phyloP scores from a whole-genome alignment of 2,329 filamentous ascomycete species.

The Capronia coronata region DNA sequence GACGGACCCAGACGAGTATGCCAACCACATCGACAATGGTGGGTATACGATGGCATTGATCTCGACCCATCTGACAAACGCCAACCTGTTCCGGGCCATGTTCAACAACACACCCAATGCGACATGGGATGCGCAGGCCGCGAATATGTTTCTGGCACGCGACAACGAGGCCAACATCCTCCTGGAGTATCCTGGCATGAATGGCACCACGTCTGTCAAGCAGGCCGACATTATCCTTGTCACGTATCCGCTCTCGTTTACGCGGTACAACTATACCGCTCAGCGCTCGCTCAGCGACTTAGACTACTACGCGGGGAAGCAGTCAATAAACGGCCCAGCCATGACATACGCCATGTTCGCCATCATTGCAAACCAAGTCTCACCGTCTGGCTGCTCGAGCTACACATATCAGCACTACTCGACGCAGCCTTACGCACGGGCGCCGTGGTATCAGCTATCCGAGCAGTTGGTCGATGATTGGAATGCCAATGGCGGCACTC shows the following conservation, averaged over 20 bases:
- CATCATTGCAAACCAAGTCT: conserved; percentile 59
- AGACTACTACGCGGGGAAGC: conserved; percentile 64
- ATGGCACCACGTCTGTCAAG: conserved; percentile 59
- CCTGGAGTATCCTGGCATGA: conserved; percentile 60
- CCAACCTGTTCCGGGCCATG: conserved; percentile 52
- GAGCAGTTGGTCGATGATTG: conserved; percentile 61
- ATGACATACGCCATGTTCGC: conserved; percentile 69
- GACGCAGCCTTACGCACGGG: conserved; percentile 57
- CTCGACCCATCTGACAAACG: conserved; percentile 48
- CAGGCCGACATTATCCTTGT: conserved; percentile 65
- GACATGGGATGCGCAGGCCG: conserved; percentile 52
- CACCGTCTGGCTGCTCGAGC: conserved; percentile 59
- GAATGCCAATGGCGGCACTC: conserved; percentile 56
- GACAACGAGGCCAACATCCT: conserved; percentile 53
- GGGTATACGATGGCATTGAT: conserved; percentile 63
- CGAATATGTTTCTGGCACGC: conserved; percentile 51
- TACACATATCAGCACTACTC: conserved; percentile 62
- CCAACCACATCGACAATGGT: conserved; percentile 60
- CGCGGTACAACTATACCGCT: conserved; percentile 46
- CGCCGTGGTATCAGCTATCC: conserved; percentile 64
- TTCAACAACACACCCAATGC: conserved; percentile 51
- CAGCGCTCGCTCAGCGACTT: conserved; percentile 50
- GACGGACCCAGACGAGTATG: conserved; percentile 68
- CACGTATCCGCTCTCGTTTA: conserved; percentile 58
- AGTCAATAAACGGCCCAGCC: conserved; percentile 61